These are phyloP conservation scores for Quercus engelmannii DNA, from an alignment of 306 rosid species.

Conservation along the genomic window DNA sequence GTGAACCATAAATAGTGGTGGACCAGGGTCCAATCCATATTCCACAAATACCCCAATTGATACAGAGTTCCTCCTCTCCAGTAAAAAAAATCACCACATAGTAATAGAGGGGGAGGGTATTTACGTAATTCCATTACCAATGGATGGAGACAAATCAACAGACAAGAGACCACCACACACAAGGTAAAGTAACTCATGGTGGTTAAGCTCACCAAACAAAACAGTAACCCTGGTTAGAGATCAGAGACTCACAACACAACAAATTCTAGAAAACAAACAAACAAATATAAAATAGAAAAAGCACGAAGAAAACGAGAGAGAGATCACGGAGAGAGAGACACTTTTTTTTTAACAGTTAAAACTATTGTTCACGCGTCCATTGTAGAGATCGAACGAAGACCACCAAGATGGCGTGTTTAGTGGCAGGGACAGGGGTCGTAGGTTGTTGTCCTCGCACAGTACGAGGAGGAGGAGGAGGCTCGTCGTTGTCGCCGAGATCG, in stretches of 20 bases:
- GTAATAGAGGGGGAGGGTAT: not conserved
- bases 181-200: not conserved
- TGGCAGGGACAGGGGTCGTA: not conserved
- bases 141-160: no score
- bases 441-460: not conserved
- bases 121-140: not conserved
- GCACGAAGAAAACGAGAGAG: no score
- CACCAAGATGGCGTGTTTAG: not conserved
- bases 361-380: no score
- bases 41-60: no score
- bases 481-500: not conserved
- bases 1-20: not conserved
- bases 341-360: no score
- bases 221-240: not conserved
- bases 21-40: not conserved
- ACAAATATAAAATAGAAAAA: not conserved
- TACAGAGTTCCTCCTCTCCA: no score
- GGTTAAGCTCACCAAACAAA: not conserved
- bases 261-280: not conserved
- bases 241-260: not conserved
- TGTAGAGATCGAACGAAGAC: not conserved
- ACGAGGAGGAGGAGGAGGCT: no score
- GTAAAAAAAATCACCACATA: not conserved
- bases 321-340: no score
- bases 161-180: no score